Conservation (phyloP, 306 rosid species). For the Cicer yamashitae region DNA sequence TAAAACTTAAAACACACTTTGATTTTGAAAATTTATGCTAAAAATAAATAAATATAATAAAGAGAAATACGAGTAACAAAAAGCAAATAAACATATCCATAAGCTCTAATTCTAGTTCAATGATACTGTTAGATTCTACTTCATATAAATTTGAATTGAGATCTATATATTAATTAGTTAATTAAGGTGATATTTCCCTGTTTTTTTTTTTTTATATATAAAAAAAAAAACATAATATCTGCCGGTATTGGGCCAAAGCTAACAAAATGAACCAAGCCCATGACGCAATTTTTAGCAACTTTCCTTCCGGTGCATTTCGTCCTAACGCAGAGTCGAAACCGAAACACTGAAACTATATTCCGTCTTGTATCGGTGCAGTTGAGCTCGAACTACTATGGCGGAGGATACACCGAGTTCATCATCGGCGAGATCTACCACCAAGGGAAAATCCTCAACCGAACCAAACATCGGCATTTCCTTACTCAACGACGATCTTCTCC, state of each 20-base stretch:
- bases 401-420: conserved; percentile 40
- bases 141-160: too few species aligned
- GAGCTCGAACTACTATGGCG: conserved; percentile 40
- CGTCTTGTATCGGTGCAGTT: neutral
- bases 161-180: too few species aligned
- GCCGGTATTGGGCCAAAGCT: neutral
- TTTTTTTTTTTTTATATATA: too few species aligned
- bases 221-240: too few species aligned
- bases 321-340: neutral
- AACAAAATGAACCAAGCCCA: neutral
- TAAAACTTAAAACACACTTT: too few species aligned
- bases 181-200: too few species aligned
- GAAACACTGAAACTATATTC: neutral
- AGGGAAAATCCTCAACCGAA: conserved; percentile 35
- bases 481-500: conserved; percentile 53
- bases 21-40: too few species aligned
- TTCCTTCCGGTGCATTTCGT: neutral
- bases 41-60: too few species aligned
- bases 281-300: neutral
- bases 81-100: too few species aligned
- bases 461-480: neutral
- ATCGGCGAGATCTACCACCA: conserved; percentile 38
- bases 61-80: too few species aligned
- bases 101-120: too few species aligned
- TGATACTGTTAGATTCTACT: too few species aligned